A percentile compares a stretch with the other conserved stretches of the same genome.
Conservation (phyloP, 2,329 filamentous ascomycete genomes). For the Rhinocladiella similis region DNA sequence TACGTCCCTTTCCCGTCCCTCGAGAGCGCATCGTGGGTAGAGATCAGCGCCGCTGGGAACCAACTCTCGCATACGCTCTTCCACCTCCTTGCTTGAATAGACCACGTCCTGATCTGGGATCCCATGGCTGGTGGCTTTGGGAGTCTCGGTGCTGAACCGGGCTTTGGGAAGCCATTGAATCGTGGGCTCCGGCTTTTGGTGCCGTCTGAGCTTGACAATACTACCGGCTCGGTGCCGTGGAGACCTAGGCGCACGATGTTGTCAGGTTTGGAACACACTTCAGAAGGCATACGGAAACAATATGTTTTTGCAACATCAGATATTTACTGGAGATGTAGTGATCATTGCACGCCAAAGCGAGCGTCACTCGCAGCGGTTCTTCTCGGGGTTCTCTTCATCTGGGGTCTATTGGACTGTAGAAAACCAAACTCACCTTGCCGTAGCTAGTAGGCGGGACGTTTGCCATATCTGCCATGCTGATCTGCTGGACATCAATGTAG, state of each 20-base stretch:
- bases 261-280: not conserved
- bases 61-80: constrained; percentile 40
- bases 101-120: not conserved
- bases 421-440: constrained; percentile 36
- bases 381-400: constrained; percentile 48
- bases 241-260: not conserved
- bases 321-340: constrained; percentile 25
- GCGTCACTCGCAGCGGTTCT: constrained; percentile 72
- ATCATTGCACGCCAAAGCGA: constrained; percentile 51
- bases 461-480: constrained; percentile 38
- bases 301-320: constrained; percentile 7
- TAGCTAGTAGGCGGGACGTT: constrained; percentile 20
- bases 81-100: constrained; percentile 32
- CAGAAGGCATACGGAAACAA: not conserved
- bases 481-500: constrained; percentile 41
- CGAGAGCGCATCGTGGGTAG: constrained; percentile 16
- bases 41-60: constrained; percentile 30
- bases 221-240: not conserved
- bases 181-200: not conserved
- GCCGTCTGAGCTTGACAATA: not conserved
- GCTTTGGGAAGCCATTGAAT: constrained; percentile 4
- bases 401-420: constrained; percentile 8
- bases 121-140: not conserved
- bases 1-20: constrained; percentile 28
- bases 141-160: constrained; percentile 1